phyloP scores from a whole-genome alignment of 305 asterid genomes.

The Solanum hybrid region DNA sequence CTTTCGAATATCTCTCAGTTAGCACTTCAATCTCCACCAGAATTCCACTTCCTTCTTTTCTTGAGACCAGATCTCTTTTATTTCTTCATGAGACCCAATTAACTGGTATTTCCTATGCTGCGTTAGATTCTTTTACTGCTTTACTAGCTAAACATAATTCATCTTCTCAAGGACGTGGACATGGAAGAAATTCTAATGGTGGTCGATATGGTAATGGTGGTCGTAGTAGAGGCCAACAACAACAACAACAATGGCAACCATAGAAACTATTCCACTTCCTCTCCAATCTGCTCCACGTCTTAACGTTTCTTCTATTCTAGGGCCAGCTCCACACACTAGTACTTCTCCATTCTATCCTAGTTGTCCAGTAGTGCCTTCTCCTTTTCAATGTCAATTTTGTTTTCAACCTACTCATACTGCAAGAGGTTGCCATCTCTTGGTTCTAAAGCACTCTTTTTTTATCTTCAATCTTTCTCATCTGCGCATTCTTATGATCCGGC shows the following conservation, averaged over 20 bases:
- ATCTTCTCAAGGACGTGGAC: not conserved
- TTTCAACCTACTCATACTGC: too few species aligned
- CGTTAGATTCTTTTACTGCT: not conserved
- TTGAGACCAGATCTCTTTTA: not conserved
- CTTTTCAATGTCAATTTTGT: too few species aligned
- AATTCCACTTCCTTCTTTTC: not conserved
- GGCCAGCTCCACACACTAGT: not conserved
- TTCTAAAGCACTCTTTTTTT: too few species aligned
- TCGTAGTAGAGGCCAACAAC: not conserved
- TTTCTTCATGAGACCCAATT: not conserved
- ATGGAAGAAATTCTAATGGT: not conserved
- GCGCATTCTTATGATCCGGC: not conserved
- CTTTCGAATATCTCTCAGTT: not conserved
- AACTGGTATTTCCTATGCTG: not conserved
- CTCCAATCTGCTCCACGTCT: not conserved
- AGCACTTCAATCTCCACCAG: not conserved
- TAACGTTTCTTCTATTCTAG: not conserved
- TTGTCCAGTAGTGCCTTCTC: not conserved
- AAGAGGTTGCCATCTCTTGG: too few species aligned
- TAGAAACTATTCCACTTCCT: not conserved
- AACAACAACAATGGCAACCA: not conserved
- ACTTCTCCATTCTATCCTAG: not conserved
- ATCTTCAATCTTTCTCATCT: too few species aligned
- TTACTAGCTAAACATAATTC: not conserved
- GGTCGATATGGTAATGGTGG: not conserved